Evolutionary conservation across 331 rosid species (phyloP).

Genomic region (Ulmus americana): DNA sequence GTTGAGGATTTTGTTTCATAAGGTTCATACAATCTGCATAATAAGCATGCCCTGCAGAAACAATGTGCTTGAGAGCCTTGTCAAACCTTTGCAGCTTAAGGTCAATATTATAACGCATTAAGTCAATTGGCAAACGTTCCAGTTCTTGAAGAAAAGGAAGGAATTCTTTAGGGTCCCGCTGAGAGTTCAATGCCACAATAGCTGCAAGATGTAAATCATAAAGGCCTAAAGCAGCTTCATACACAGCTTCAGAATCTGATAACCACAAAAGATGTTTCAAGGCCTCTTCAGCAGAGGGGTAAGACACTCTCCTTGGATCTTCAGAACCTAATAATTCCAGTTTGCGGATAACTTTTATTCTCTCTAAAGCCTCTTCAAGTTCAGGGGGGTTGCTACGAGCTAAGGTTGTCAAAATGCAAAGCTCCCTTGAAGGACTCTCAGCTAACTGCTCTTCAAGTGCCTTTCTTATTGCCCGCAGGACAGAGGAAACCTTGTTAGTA

Average conservation of each 20-base stretch:
- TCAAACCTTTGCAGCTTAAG: conserved; percentile 74
- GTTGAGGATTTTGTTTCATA: conserved; percentile 70
- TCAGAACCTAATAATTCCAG: conserved; percentile 65
- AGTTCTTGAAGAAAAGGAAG: conserved; percentile 85
- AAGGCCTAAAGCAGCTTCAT: conserved; percentile 90
- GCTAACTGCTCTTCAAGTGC: conserved; percentile 69
- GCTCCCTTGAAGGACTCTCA: conserved; percentile 84
- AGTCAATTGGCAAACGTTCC: conserved; percentile 54
- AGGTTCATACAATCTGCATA: conserved; percentile 69
- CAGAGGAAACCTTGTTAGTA: conserved; percentile 64
- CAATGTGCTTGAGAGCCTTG: conserved; percentile 80
- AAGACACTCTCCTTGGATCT: conserved; percentile 42
- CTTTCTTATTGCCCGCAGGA: conserved; percentile 68
- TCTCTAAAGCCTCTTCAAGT: conserved; percentile 89
- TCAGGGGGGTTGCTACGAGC: conserved; percentile 93
- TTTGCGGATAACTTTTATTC: conserved; percentile 74
- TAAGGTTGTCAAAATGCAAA: conserved; percentile 87
- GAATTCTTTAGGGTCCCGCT: conserved; percentile 93
- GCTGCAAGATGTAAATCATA: conserved; percentile 93
- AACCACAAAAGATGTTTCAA: conserved; percentile 93
- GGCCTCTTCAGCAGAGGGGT: conserved; percentile 92
- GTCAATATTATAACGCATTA: conserved; percentile 91
- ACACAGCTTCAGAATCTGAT: conserved; percentile 82
- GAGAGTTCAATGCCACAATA: conserved; percentile 93
- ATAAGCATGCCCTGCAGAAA: conserved; percentile 83